Evolutionary conservation across 352 stramenopile species (phyloP).

Genomic region (Hyaloperonospora brassicae): DNA sequence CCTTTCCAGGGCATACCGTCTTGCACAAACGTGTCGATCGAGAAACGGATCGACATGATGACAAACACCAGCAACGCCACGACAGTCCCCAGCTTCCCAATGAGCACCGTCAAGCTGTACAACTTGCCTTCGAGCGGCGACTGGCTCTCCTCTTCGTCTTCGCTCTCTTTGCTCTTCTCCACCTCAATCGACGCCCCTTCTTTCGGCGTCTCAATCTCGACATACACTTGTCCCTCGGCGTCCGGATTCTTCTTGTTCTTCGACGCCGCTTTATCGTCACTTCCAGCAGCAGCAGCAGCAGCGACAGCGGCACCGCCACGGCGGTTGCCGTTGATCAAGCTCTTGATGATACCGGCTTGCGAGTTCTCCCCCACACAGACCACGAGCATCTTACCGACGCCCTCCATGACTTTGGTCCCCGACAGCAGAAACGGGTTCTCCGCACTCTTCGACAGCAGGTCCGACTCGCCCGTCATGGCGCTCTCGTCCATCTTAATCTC

Average conservation of each 20-base stretch:
- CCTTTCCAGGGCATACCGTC: conserved; percentile 28
- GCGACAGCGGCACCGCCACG: too few species aligned
- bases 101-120: conserved; percentile 44
- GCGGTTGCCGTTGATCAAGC: conserved; percentile 69
- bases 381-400: conserved; percentile 87
- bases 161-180: conserved; percentile 13
- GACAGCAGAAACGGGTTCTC: conserved; percentile 86
- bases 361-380: conserved; percentile 87
- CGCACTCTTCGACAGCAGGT: conserved; percentile 67
- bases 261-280: conserved; percentile 8
- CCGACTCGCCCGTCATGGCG: conserved; percentile 86
- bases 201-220: conserved; percentile 51
- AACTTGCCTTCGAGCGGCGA: conserved; percentile 46
- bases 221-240: conserved; percentile 28
- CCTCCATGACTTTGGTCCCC: conserved; percentile 88
- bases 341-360: conserved; percentile 87
- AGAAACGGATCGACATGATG: conserved; percentile 49
- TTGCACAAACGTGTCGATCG: conserved; percentile 30
- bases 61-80: conserved; percentile 53
- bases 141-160: conserved; percentile 30
- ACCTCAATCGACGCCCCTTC: conserved; percentile 12
- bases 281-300: conserved; percentile 35
- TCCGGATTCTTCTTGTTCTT: conserved; percentile 21
- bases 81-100: conserved; percentile 46
- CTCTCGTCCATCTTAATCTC: conserved; percentile 87